Base-by-base conservation (phyloP, 345 rosid species). In the Aethionema arabicum region DNA sequence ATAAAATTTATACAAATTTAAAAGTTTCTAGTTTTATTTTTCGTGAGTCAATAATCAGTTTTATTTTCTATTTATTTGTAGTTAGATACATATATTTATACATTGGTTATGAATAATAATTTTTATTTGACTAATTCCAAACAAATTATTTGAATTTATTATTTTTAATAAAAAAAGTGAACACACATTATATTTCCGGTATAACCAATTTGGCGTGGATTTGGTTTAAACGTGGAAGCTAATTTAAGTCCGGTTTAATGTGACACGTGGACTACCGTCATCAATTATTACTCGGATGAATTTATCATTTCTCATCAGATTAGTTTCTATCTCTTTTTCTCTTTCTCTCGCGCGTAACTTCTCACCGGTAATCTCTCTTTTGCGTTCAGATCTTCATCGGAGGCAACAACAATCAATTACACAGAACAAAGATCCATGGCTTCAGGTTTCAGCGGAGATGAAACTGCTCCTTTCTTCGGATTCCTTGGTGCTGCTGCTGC, bases 401-500 rank as follows among this genome's bases (percentile, higher is more conserved):
- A 32, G 42, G 39, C 16, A 5, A 21, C 15, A 65, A 16, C 55
- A 4, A 8, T 67, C 44, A 32, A 32, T 62, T 51, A 63, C 36
- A 21, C 27, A 21, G 27, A 21, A 21, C 27, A 21, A 47, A 47
- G 55, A 48, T 6, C 59, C 36, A 84, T 84, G 95, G 67, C 85
- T 56, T 72, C 90, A 29, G 7, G 45, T 32, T 85, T 87, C 77
- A 81, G 87, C 75, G 95, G 95, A 62, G 91, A 87, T 66, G 91
- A 85, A 59, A 87, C 89, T 32, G 95, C 95, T 21, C 95, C 95
- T 21, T 85, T 87, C 79, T 87, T 87, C 41, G 95, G 91, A 70
- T 87, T 87, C 83, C 95, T 87, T 7, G 95, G 95, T 68, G 90
- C 95, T 21, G 91, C 95, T 11, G 85, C 95, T 4, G 95, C 95